phyloP scores from a whole-genome alignment of 805 yeast species.

The Candida ulmi region DNA sequence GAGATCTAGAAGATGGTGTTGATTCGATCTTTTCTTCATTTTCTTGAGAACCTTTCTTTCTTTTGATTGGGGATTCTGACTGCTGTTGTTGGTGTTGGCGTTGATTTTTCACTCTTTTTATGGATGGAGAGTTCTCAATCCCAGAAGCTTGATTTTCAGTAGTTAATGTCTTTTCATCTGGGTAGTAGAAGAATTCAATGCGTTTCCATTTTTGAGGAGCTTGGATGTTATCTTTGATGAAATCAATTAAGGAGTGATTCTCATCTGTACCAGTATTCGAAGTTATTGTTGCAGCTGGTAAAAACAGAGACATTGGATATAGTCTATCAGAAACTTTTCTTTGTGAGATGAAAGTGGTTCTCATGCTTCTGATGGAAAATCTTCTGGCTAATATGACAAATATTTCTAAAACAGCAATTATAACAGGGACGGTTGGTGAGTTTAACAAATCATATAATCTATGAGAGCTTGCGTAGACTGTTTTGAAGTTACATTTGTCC shows the following conservation, averaged over 20 bases:
- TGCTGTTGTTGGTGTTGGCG: constrained; percentile 3
- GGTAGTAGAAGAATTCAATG: constrained; percentile 49
- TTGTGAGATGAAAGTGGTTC: constrained; percentile 15
- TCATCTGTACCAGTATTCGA: constrained; percentile 29
- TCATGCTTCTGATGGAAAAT: constrained; percentile 38
- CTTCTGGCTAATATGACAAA: constrained; percentile 57
- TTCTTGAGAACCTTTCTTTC: no score
- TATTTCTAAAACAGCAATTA: constrained; percentile 55
- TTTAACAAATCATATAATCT: constrained; percentile 53
- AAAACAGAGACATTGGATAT: constrained; percentile 42
- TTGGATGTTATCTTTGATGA: constrained; percentile 35
- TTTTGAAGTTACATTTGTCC: constrained; percentile 63
- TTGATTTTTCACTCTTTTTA: constrained; percentile 9
- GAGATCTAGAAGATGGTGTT: no score
- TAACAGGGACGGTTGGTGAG: constrained; percentile 54
- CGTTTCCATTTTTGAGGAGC: constrained; percentile 53
- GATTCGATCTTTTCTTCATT: no score
- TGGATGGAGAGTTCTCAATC: constrained; percentile 11
- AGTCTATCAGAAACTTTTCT: constrained; percentile 23
- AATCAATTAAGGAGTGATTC: constrained; percentile 41
- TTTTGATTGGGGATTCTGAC: no score
- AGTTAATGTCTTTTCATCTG: constrained; percentile 5
- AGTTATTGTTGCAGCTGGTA: constrained; percentile 41
- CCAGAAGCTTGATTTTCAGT: background rate
- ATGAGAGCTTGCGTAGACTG: constrained; percentile 62